Evolutionary conservation across 768 basidiomycete genomes (phyloP).

Genomic region (Lactarius deliciosus): DNA sequence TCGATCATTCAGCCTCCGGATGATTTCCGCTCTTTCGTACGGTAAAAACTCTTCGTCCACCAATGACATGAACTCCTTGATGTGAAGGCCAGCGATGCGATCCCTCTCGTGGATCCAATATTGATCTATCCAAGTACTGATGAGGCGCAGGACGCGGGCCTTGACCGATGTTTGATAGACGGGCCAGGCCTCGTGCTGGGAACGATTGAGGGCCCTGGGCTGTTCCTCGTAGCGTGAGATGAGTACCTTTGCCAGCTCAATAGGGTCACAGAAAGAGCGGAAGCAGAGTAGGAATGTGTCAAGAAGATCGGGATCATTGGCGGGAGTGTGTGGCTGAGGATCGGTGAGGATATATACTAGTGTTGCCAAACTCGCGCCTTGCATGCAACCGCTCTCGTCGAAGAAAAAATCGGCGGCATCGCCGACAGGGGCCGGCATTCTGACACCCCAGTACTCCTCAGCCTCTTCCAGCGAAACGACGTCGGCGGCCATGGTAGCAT

Average conservation of each 20-base stretch:
- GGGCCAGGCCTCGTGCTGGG: slow-evolving; percentile 18
- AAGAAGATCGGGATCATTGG: background rate
- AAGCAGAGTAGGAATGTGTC: slow-evolving; percentile 23
- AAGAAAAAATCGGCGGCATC: slow-evolving; percentile 15
- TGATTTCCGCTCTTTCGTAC: slow-evolving; percentile 7
- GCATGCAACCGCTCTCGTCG: slow-evolving; percentile 3
- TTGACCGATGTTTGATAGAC: slow-evolving; percentile 10
- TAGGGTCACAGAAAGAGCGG: slow-evolving; percentile 19
- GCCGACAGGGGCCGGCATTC: slow-evolving; percentile 13
- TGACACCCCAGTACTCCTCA: slow-evolving; percentile 19
- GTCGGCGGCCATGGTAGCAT: slow-evolving; percentile 17
- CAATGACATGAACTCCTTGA: slow-evolving; percentile 14
- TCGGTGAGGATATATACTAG: slow-evolving; percentile 19
- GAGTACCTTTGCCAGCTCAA: slow-evolving; percentile 15
- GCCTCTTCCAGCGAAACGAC: background rate
- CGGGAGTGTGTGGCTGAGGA: slow-evolving; percentile 10
- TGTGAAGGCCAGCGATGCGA: slow-evolving; percentile 19
- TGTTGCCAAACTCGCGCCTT: slow-evolving; percentile 19
- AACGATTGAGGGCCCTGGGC: slow-evolving; percentile 6
- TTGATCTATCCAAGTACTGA: slow-evolving; percentile 17
- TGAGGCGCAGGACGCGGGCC: slow-evolving; percentile 16
- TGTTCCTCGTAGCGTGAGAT: slow-evolving; percentile 20
- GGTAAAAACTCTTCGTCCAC: background rate
- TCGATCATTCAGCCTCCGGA: slow-evolving; percentile 11
- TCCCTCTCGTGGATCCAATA: slow-evolving; percentile 24